Percentiles rank a stretch among this genome's conserved stretches.
Evolutionary conservation across 768 basidiomycete genomes (phyloP).

Genomic region (Hygrophoropsis aurantiaca): DNA sequence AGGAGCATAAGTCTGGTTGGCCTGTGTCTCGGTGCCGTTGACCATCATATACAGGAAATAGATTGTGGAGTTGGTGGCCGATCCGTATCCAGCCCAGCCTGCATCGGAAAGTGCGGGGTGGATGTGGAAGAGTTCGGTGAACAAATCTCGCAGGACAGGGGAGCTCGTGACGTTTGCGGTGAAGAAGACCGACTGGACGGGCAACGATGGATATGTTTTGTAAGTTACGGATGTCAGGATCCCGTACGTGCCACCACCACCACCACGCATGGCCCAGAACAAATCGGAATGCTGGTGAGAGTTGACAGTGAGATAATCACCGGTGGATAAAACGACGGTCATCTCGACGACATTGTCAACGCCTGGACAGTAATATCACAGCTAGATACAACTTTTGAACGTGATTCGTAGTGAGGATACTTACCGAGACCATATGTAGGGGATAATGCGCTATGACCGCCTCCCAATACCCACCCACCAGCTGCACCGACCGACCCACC

Average conservation of each 20-base stretch:
- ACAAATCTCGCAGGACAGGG: constrained; percentile 25
- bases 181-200: constrained; percentile 29
- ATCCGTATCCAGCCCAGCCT: constrained; percentile 45
- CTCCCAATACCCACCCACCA: constrained; percentile 52
- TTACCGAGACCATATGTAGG: constrained; percentile 45
- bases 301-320: constrained; percentile 40
- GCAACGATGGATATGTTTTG: constrained; percentile 37
- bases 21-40: constrained; percentile 35
- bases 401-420: no score
- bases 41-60: constrained; percentile 27
- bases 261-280: constrained; percentile 55
- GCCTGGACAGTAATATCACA: no score
- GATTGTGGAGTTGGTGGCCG: constrained; percentile 2
- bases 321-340: constrained; percentile 42
- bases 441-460: constrained; percentile 44
- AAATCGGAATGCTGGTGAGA: constrained; percentile 40
- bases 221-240: constrained; percentile 49
- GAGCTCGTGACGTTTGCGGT: constrained; percentile 32
- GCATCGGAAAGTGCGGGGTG: constrained; percentile 38
- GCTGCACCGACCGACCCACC: constrained; percentile 45
- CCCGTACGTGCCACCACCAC: constrained; percentile 51
- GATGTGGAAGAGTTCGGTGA: constrained; percentile 34
- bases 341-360: constrained; percentile 50
- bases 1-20: constrained; percentile 30
- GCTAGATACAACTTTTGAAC: no score